phyloP scores from a whole-genome alignment of 495 filamentous ascomycete species.

The Daldinia grandis region DNA sequence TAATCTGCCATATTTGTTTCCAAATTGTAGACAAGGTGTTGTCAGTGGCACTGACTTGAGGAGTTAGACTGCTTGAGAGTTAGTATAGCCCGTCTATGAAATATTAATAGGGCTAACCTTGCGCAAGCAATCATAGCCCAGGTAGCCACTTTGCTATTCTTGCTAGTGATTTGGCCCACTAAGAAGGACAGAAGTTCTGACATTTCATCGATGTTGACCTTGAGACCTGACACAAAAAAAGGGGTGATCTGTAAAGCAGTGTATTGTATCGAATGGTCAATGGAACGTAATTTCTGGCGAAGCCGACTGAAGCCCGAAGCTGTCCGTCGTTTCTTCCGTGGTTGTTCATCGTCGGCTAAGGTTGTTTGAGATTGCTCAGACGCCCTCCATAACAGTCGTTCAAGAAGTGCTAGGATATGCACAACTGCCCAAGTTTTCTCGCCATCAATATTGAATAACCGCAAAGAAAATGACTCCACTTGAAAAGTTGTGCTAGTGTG shows the following conservation, averaged over 20 bases:
- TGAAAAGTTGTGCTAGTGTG: conserved; percentile 48
- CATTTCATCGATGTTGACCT: conserved; percentile 51
- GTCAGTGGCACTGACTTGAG: conserved; percentile 35
- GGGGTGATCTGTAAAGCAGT: conserved; percentile 82
- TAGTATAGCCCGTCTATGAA: conserved; percentile 18
- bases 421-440: conserved; percentile 65
- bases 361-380: conserved; percentile 39
- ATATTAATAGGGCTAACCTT: conserved; percentile 53
- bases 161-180: conserved; percentile 47
- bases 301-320: conserved; percentile 67
- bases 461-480: conserved; percentile 56
- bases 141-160: conserved; percentile 50
- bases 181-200: conserved; percentile 49
- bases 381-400: conserved; percentile 51
- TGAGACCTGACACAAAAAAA: conserved; percentile 64
- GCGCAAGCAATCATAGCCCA: conserved; percentile 69
- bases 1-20: conserved; percentile 79
- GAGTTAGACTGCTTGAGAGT: conserved; percentile 38
- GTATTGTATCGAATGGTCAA: conserved; percentile 63
- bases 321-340: conserved; percentile 71
- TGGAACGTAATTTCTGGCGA: conserved; percentile 65
- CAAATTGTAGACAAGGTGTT: conserved; percentile 56
- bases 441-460: conserved; percentile 53
- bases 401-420: conserved; percentile 59
- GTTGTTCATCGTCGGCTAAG: conserved; percentile 50